Percentiles rank a stretch among this genome's conserved stretches.
Evolutionary conservation across 148 eudicot genomes (phyloP).

Genomic region (Beta vulgaris): DNA sequence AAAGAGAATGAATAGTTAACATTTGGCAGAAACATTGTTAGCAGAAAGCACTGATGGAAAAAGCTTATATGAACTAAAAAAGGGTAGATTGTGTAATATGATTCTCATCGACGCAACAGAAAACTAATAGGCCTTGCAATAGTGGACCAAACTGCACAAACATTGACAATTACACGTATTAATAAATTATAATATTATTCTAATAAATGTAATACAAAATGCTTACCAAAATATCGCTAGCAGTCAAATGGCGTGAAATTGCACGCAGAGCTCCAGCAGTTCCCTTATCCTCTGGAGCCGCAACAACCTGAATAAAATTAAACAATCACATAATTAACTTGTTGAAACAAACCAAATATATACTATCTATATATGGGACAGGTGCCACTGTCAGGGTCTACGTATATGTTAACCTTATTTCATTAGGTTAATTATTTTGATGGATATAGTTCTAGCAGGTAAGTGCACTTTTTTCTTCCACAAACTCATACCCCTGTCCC

Average conservation of each 20-base stretch:
- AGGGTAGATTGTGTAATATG: background rate
- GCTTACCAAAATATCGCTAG: slow-evolving; percentile 81
- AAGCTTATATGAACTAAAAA: background rate
- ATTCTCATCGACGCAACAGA: background rate
- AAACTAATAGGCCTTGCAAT: no score
- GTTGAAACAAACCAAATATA: background rate
- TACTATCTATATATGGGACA: background rate
- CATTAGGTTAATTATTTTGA: background rate
- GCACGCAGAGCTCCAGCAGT: slow-evolving; percentile 95
- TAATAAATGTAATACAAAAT: background rate
- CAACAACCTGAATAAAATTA: slow-evolving; percentile 59
- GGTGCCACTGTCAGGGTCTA: background rate
- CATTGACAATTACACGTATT: background rate
- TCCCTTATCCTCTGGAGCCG: slow-evolving; percentile 90
- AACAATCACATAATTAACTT: background rate
- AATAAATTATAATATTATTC: background rate
- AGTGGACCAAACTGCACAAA: background rate
- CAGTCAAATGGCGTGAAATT: slow-evolving; percentile 75
- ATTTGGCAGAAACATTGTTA: background rate
- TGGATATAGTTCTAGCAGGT: background rate
- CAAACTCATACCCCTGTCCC: background rate
- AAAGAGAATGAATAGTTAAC: background rate
- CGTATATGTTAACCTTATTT: background rate
- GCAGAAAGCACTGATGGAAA: background rate
- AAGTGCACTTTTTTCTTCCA: background rate